Conservation (phyloP, 495 filamentous ascomycete genomes). For the Trichodelitschia bisporula region DNA sequence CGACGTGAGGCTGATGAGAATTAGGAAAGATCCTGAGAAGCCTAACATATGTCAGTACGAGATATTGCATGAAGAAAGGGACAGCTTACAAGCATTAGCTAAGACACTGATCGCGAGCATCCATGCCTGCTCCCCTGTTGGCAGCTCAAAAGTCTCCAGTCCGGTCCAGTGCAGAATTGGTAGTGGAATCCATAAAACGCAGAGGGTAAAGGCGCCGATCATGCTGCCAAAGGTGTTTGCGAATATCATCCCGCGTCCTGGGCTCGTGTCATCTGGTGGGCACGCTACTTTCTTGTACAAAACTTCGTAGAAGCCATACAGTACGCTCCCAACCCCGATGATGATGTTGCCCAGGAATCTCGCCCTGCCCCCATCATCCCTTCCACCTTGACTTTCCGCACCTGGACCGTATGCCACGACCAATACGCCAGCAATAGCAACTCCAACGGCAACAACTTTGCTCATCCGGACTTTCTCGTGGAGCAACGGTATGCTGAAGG, state of each 20-base stretch:
- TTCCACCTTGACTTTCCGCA: slow-evolving; percentile 22
- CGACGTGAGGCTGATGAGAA: slow-evolving; percentile 74
- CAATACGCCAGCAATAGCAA: slow-evolving; percentile 74
- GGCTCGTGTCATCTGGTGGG: slow-evolving; percentile 65
- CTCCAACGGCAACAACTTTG: slow-evolving; percentile 58
- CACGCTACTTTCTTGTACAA: slow-evolving; percentile 82
- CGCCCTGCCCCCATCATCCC: slow-evolving; percentile 23
- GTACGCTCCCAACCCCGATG: slow-evolving; percentile 76
- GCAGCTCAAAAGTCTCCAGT: slow-evolving; percentile 60
- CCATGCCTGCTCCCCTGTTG: slow-evolving; percentile 47
- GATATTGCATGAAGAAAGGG: background rate
- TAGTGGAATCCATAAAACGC: slow-evolving; percentile 77
- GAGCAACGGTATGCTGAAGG: slow-evolving; percentile 71
- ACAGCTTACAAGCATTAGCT: slow-evolving; percentile 49
- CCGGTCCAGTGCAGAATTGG: slow-evolving; percentile 59
- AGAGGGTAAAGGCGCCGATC: slow-evolving; percentile 63
- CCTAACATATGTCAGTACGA: slow-evolving; percentile 13
- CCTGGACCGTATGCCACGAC: slow-evolving; percentile 76
- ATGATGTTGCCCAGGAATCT: slow-evolving; percentile 65
- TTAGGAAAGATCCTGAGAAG: slow-evolving; percentile 84
- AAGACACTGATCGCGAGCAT: slow-evolving; percentile 58
- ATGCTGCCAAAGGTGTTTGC: slow-evolving; percentile 74
- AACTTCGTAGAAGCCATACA: slow-evolving; percentile 95
- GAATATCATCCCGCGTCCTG: slow-evolving; percentile 69
- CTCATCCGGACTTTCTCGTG: slow-evolving; percentile 56